phyloP scores from a whole-genome alignment of 495 filamentous ascomycete species.

The Penicillium subrubescens region DNA sequence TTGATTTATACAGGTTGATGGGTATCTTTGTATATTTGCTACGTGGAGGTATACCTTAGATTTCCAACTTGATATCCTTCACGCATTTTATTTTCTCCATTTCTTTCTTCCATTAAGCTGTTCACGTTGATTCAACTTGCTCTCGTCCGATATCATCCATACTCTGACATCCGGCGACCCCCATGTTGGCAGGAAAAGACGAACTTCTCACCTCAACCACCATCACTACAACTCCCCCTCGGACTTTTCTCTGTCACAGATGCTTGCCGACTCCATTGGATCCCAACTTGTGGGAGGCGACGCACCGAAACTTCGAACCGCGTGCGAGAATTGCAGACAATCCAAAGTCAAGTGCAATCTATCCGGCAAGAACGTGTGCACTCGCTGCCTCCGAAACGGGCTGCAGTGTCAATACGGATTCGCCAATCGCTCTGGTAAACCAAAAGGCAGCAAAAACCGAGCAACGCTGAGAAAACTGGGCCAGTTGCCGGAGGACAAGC shows the following conservation, averaged over 20 bases:
- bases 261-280: conserved; percentile 39
- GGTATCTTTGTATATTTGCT: neutral
- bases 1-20: neutral
- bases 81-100: neutral
- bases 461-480: conserved; percentile 47
- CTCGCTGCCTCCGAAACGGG: conserved; percentile 48
- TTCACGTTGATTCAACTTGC: neutral
- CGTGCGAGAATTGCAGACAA: conserved; percentile 51
- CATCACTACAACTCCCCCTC: neutral
- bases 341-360: conserved; percentile 53
- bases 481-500: conserved; percentile 40
- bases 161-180: neutral
- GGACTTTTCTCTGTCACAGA: conserved; percentile 14
- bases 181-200: neutral
- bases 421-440: conserved; percentile 50
- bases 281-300: conserved; percentile 28
- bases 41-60: neutral
- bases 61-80: neutral
- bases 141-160: neutral
- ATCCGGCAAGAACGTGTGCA: conserved; percentile 44
- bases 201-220: neutral
- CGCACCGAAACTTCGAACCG: conserved; percentile 45
- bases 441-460: conserved; percentile 51
- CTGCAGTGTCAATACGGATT: conserved; percentile 47
- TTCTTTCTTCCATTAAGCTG: neutral